Evolutionary conservation across 352 stramenopile species (phyloP).

Genomic region (Pythium pyrilobum): DNA sequence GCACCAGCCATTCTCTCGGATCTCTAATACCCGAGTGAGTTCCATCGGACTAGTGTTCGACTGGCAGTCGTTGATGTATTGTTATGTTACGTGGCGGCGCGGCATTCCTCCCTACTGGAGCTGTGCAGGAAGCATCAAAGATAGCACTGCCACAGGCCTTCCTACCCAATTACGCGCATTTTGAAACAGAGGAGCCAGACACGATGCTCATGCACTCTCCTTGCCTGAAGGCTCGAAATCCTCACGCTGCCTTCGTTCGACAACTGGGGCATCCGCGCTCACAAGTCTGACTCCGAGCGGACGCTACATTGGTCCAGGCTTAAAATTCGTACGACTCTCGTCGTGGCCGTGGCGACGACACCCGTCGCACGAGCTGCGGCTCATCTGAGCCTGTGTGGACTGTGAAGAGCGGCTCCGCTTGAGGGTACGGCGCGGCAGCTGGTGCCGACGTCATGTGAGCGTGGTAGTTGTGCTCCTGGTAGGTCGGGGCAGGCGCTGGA

Average conservation of each 20-base stretch:
- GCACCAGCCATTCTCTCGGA: no score
- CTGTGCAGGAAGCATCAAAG: no score
- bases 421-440: neutral
- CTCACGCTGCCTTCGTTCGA: neutral
- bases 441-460: neutral
- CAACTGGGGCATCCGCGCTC: neutral
- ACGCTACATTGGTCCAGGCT: neutral
- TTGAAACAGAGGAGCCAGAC: no score
- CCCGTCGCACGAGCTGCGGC: slow-evolving; percentile 12
- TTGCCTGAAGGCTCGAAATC: no score
- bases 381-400: slow-evolving; percentile 11
- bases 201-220: no score
- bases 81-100: slow-evolving; percentile 7
- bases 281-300: no score
- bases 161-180: no score
- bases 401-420: slow-evolving; percentile 14
- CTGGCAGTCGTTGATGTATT: neutral
- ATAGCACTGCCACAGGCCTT: no score
- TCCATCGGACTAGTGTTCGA: neutral
- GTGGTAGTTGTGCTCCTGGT: slow-evolving; percentile 13
- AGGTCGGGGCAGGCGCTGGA: neutral
- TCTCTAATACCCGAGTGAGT: neutral
- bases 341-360: slow-evolving; percentile 25
- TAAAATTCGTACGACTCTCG: slow-evolving; percentile 40
- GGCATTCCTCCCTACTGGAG: no score